Conservation (phyloP, 305 asterid genomes). For the Fraxinus sp. region DNA sequence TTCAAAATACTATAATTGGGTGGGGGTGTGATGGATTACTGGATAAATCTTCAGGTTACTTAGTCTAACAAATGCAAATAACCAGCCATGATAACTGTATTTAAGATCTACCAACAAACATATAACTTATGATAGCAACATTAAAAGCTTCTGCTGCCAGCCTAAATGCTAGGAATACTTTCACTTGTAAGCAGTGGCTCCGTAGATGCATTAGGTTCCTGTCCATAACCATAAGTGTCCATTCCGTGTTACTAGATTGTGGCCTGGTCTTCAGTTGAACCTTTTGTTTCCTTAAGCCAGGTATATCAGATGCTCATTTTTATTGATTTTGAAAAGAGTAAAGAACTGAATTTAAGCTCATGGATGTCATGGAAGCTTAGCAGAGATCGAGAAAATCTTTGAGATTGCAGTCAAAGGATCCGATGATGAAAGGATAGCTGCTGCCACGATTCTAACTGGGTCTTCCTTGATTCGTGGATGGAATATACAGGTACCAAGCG, state of each 20-base stretch:
- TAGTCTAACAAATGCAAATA: neutral
- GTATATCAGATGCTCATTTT: conserved; percentile 34
- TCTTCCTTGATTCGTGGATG: conserved; percentile 81
- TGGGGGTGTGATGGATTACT: neutral
- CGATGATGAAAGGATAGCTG: conserved; percentile 73
- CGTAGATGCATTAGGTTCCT: conserved; percentile 4
- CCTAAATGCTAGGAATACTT: neutral
- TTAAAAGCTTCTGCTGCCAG: neutral
- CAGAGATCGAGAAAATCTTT: conserved; percentile 86
- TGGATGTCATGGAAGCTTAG: conserved; percentile 92
- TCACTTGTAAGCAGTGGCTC: neutral
- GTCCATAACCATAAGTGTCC: neutral
- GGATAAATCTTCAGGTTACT: neutral
- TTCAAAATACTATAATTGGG: neutral
- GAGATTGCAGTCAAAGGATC: conserved; percentile 80
- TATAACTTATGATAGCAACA: conserved; percentile 2
- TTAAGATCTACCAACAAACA: neutral
- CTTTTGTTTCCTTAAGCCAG: conserved; percentile 32
- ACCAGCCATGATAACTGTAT: neutral
- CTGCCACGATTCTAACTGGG: conserved; percentile 90
- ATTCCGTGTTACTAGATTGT: conserved; percentile 10
- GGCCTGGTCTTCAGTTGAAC: conserved; percentile 32
- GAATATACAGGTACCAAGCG: conserved; percentile 73
- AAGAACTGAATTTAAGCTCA: conserved; percentile 83
- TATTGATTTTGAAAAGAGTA: conserved; percentile 47